Percentiles rank a stretch among this genome's conserved stretches.
Evolutionary conservation across 148 eudicot genomes (phyloP).

Genomic region (Camellia sinensis): DNA sequence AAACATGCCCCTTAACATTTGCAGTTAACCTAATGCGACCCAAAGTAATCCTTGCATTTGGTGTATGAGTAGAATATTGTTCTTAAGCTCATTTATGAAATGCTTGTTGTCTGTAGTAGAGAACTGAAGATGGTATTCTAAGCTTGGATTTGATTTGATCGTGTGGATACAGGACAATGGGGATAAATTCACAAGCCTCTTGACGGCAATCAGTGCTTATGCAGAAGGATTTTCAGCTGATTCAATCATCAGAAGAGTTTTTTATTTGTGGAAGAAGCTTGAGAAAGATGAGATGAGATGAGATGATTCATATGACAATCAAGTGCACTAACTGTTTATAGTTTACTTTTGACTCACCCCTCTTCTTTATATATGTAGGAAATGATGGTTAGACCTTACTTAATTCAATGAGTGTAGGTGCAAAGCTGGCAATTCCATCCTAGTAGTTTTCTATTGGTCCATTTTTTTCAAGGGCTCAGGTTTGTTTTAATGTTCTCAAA

Average conservation of each 20-base stretch:
- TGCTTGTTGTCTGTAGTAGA: background rate
- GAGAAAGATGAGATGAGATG: slow-evolving; percentile 25
- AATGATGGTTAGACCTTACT: no score
- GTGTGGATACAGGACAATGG: slow-evolving; percentile 66
- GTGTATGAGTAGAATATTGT: no score
- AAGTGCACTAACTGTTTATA: background rate
- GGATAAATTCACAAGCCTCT: slow-evolving; percentile 76
- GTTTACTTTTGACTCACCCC: background rate
- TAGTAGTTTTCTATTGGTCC: background rate
- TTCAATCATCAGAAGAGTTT: slow-evolving; percentile 67
- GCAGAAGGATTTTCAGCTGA: slow-evolving; percentile 97
- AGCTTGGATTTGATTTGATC: background rate
- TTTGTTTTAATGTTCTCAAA: background rate
- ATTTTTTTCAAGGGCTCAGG: background rate
- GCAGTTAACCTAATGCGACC: no score
- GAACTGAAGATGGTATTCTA: background rate
- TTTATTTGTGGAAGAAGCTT: slow-evolving; percentile 82
- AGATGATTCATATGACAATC: background rate
- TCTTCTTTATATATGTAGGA: background rate
- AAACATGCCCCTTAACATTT: no score
- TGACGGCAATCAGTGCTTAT: slow-evolving; percentile 88
- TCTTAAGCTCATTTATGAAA: background rate
- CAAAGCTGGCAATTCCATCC: slow-evolving; percentile 1
- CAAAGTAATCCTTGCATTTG: no score
- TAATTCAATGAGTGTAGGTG: background rate